phyloP scores from a whole-genome alignment of 2,329 filamentous ascomycete genomes.

The Sporothrix luriei region DNA sequence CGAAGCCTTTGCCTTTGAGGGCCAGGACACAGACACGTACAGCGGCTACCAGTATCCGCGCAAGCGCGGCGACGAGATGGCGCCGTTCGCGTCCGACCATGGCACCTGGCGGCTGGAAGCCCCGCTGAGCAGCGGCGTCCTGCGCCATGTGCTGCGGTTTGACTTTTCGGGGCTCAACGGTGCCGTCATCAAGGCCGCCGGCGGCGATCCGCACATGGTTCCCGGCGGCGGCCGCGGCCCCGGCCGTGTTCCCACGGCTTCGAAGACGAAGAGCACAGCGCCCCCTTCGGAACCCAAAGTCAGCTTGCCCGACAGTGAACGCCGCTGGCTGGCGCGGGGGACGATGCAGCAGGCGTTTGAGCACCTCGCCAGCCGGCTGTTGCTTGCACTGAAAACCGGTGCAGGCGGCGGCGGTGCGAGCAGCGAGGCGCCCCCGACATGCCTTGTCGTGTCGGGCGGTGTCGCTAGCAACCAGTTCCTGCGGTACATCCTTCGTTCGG shows the following conservation, averaged over 20 bases:
- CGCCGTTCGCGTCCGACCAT: conserved; percentile 44
- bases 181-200: conserved; percentile 49
- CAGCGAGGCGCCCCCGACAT: conserved; percentile 27
- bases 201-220: conserved; percentile 37
- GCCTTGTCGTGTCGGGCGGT: conserved; percentile 83
- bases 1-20: conserved; percentile 75
- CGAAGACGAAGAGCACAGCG: too few relatives aligned
- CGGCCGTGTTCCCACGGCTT: too few relatives aligned
- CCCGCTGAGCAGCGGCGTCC: conserved; percentile 57
- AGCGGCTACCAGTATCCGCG: conserved; percentile 61
- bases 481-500: conserved; percentile 61
- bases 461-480: conserved; percentile 86
- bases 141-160: conserved; percentile 61
- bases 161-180: conserved; percentile 72
- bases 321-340: conserved; percentile 69
- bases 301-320: conserved; percentile 59
- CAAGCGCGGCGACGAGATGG: conserved; percentile 61
- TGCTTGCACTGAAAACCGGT: conserved; percentile 62
- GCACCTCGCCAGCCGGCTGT: conserved; percentile 74
- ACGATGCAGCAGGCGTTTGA: conserved; percentile 83
- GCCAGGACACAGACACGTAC: conserved; percentile 44
- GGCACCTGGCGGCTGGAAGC: conserved; percentile 70
- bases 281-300: not conserved
- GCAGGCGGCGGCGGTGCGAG: conserved; percentile 1
- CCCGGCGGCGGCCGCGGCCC: not conserved